Conservation (phyloP, 2,329 filamentous ascomycete species). For the Gaeumannomyces sp. region DNA sequence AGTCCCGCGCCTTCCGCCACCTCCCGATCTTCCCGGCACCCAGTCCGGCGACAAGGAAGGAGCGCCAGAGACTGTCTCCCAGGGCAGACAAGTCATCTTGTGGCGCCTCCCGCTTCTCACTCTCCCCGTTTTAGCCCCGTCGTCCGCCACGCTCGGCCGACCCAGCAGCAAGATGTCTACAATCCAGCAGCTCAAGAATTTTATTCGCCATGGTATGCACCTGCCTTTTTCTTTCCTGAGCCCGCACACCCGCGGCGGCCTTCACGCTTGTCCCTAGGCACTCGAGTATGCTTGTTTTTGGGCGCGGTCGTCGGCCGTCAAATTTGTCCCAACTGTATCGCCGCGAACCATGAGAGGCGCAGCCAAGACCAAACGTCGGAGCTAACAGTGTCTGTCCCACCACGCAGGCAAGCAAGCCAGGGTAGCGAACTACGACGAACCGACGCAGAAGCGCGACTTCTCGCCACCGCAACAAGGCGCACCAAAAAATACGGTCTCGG, state of each 20-base stretch:
- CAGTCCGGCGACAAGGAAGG: conserved; percentile 1
- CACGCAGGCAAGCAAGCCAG: conserved; percentile 78
- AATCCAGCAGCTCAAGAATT: conserved; percentile 96
- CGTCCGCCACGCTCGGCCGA: not conserved
- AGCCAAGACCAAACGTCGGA: not conserved
- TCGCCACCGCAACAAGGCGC: conserved; percentile 41
- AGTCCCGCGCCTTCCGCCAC: not conserved
- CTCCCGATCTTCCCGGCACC: not conserved
- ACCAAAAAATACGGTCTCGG: conserved; percentile 51
- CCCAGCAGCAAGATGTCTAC: conserved; percentile 44
- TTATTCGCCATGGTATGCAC: conserved; percentile 77
- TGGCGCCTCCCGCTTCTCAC: not conserved
- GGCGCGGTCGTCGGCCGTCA: not conserved
- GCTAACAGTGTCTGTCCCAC: not conserved
- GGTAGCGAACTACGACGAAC: conserved; percentile 48
- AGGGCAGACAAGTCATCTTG: not conserved
- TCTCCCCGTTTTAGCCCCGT: not conserved
- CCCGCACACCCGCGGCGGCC: conserved; percentile 1
- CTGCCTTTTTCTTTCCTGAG: conserved; percentile 10
- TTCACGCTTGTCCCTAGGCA: not conserved
- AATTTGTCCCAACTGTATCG: not conserved
- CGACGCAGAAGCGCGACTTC: conserved; percentile 46
- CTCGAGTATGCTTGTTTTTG: not conserved
- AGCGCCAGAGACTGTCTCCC: conserved; percentile 4
- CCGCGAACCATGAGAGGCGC: not conserved